Evolutionary conservation across 1,139 yeast genomes (phyloP).

Genomic region (Saccharomyces uvarum): DNA sequence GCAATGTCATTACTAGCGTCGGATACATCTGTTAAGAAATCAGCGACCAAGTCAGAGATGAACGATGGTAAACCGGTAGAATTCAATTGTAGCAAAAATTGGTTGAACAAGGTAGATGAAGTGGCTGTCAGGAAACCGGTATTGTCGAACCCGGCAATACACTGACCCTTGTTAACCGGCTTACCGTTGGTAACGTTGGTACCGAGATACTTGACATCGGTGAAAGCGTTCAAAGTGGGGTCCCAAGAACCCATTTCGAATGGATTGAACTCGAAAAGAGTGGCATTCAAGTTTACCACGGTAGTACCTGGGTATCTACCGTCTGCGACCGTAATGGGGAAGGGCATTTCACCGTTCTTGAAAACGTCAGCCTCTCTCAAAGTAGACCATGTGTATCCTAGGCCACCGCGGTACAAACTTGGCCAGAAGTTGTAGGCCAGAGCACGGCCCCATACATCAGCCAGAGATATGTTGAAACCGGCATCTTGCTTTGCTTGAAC

Average conservation of each 20-base stretch:
- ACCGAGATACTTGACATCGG: slow-evolving; percentile 63
- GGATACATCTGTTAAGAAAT: slow-evolving; percentile 41
- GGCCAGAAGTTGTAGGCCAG: slow-evolving; percentile 69
- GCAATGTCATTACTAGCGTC: slow-evolving; percentile 59
- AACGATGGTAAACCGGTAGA: slow-evolving; percentile 45
- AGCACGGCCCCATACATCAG: slow-evolving; percentile 50
- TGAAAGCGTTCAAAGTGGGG: slow-evolving; percentile 56
- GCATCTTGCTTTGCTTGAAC: slow-evolving; percentile 7
- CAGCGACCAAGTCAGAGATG: slow-evolving; percentile 39
- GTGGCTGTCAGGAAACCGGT: slow-evolving; percentile 70
- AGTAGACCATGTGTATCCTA: slow-evolving; percentile 55
- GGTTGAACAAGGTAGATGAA: slow-evolving; percentile 69
- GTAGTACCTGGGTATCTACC: slow-evolving; percentile 64
- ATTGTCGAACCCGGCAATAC: slow-evolving; percentile 64
- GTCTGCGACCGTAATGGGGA: slow-evolving; percentile 69
- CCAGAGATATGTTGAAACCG: slow-evolving; percentile 42
- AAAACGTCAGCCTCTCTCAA: slow-evolving; percentile 48
- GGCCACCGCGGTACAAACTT: slow-evolving; percentile 47
- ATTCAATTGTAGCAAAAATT: slow-evolving; percentile 54
- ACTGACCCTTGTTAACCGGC: slow-evolving; percentile 32
- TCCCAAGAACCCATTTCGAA: slow-evolving; percentile 87
- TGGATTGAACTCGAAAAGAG: slow-evolving; percentile 70
- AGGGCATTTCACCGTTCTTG: slow-evolving; percentile 58
- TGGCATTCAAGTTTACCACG: slow-evolving; percentile 52
- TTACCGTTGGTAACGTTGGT: slow-evolving; percentile 50